Base-by-base conservation (phyloP, 495 filamentous ascomycete species). In the Parathielavia appendiculata region DNA sequence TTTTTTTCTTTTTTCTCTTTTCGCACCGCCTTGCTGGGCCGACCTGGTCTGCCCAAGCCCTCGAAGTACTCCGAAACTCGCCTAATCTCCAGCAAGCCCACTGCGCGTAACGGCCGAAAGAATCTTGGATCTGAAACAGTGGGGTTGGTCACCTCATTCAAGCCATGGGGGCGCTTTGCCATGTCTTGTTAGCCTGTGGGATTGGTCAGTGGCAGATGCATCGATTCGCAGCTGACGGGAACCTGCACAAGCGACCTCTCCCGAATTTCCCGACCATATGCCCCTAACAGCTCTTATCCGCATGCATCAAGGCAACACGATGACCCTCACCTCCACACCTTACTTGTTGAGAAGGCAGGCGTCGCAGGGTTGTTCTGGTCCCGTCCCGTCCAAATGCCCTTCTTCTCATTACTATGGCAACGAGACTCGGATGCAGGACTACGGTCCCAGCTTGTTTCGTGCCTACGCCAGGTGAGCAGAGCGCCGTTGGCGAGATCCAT, bases 231-330 rank as follows among this genome's bases (percentile, higher is more conserved):
- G 56, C 53, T 61, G 66, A 69, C 70, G 70, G 70, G 59, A 71
- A 67, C 61, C 61, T 71, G 70, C 70, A 71, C 70, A 69, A 71
- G 67, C 62, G 66, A 70, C 62, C 52, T 66, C 61, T 51, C 50
- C 22, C 66, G 34, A 64, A 66, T 60, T 55, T 48, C 51, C 63
- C 55, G 59, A 39, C 58, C 62, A 59, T 23, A 54, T 56, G 50
- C 30, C 54, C 40, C 51, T 32, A 64, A 57, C 58, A 64, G 56
- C 46, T 61, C 62, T 66, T 70, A 63, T 63, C 65, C 58, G 55
- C 49, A 59, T 65, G 68, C 66, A 61, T 45, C 51, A 46, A 40
- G 59, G 63, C 57, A 66, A 71, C 66, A 69, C 65, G 67, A 66
- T 56, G 30, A 23, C 26, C 34, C 52, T 30, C 26, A 30, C 26